A percentile compares a stretch with the other conserved stretches of the same genome.
phyloP scores from a whole-genome alignment of 2,329 filamentous ascomycete genomes.

The Botryotinia convoluta region DNA sequence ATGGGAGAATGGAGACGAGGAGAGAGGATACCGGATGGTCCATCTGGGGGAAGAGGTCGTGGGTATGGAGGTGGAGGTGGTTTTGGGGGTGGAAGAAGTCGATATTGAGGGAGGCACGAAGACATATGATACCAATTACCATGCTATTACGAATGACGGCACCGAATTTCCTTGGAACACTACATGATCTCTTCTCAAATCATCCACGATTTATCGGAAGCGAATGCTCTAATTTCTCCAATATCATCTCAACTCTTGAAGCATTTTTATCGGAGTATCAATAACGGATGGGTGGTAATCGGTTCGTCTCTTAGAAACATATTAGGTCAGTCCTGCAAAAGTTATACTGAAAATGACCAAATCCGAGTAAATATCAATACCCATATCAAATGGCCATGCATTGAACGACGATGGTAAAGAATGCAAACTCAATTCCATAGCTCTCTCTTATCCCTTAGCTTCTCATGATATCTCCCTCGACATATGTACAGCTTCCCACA shows the following conservation, averaged over 20 bases:
- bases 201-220: not conserved
- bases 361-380: not conserved
- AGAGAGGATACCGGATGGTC: constrained; percentile 57
- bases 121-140: constrained; percentile 26
- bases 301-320: not conserved
- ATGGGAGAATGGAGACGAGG: constrained; percentile 66
- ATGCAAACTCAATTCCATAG: constrained; percentile 3
- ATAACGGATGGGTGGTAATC: not conserved
- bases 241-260: not conserved
- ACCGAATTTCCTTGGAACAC: not conserved
- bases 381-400: not conserved
- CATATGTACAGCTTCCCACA: constrained; percentile 27
- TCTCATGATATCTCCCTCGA: constrained; percentile 8
- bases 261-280: not conserved
- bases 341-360: not conserved
- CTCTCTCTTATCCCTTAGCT: not conserved
- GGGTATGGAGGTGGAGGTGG: constrained; percentile 49
- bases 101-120: constrained; percentile 19
- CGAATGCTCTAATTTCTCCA: not conserved
- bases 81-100: constrained; percentile 48
- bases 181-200: not conserved
- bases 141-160: not conserved
- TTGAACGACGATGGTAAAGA: not conserved
- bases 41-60: constrained; percentile 41
- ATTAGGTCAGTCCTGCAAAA: constrained; percentile 4